phyloP scores from a whole-genome alignment of 352 stramenopile genomes.

The Hyaloperonospora arabidopsidis region DNA sequence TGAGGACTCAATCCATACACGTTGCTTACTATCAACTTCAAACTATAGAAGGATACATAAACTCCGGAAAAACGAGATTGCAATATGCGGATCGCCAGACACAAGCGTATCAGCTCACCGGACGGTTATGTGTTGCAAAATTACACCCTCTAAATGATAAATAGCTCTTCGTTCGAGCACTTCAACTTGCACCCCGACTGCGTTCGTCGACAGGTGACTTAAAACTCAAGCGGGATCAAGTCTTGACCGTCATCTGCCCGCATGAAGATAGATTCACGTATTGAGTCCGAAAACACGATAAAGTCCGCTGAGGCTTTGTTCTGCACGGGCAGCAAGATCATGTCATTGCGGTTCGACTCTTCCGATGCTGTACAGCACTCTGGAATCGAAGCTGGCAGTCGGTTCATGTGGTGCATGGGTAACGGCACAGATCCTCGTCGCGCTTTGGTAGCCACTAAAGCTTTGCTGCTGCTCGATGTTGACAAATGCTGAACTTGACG shows the following conservation, averaged over 20 bases:
- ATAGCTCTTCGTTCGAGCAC: conserved; percentile 34
- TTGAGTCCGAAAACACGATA: conserved; percentile 32
- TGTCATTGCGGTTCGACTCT: conserved; percentile 24
- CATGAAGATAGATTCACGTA: conserved; percentile 31
- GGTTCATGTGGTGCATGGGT: conserved; percentile 18
- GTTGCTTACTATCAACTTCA: too few species aligned
- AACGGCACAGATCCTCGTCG: conserved; percentile 15
- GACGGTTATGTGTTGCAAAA: too few species aligned
- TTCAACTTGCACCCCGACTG: conserved; percentile 15
- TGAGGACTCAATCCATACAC: too few species aligned
- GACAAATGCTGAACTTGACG: conserved; percentile 5
- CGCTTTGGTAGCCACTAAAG: conserved; percentile 11
- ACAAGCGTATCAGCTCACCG: too few species aligned
- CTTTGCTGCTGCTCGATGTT: conserved; percentile 12
- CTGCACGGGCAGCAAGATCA: conserved; percentile 23
- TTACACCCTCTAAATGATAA: conserved; percentile 19
- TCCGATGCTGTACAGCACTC: conserved; percentile 13
- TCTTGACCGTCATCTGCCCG: conserved; percentile 28
- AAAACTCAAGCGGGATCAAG: conserved; percentile 37
- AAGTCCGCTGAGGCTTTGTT: conserved; percentile 18
- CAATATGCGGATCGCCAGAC: too few species aligned
- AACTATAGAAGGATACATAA: too few species aligned
- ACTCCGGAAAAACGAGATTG: too few species aligned
- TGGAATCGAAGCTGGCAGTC: conserved; percentile 17
- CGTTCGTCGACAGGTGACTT: conserved; percentile 10